Conservation (phyloP, 352 stramenopile species). For the Globisporangium parvum region DNA sequence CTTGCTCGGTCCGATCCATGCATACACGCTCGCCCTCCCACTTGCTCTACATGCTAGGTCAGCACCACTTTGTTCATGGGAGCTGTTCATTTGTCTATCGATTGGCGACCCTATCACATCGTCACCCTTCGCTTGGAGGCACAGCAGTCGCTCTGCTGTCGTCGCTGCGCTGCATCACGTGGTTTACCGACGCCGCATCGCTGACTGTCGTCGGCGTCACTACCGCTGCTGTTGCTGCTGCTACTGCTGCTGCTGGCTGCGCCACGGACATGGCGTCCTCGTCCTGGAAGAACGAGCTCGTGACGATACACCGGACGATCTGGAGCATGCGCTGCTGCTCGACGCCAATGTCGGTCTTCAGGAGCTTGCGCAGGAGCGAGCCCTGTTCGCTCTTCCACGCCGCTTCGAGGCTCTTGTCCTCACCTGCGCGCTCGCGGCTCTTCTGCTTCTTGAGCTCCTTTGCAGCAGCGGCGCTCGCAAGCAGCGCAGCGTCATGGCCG, state of each 20-base stretch:
- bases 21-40: background rate
- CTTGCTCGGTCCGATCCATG: background rate
- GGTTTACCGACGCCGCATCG: background rate
- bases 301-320: conserved; percentile 60
- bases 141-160: background rate
- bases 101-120: background rate
- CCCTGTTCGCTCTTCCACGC: conserved; percentile 59
- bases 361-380: conserved; percentile 68
- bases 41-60: too few relatives aligned
- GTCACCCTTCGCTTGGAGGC: too few relatives aligned
- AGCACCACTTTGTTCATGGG: too few relatives aligned
- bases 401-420: conserved; percentile 27
- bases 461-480: conserved; percentile 19
- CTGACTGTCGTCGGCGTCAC: background rate
- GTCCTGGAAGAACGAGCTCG: conserved; percentile 48
- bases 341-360: conserved; percentile 58
- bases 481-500: conserved; percentile 40
- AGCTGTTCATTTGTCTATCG: background rate
- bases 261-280: background rate
- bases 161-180: background rate
- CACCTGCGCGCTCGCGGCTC: background rate
- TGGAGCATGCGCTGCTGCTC: conserved; percentile 78
- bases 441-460: conserved; percentile 29
- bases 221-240: background rate
- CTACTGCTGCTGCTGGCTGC: background rate